Conservation (phyloP, 805 yeast genomes). For the Lachancea sp. region DNA sequence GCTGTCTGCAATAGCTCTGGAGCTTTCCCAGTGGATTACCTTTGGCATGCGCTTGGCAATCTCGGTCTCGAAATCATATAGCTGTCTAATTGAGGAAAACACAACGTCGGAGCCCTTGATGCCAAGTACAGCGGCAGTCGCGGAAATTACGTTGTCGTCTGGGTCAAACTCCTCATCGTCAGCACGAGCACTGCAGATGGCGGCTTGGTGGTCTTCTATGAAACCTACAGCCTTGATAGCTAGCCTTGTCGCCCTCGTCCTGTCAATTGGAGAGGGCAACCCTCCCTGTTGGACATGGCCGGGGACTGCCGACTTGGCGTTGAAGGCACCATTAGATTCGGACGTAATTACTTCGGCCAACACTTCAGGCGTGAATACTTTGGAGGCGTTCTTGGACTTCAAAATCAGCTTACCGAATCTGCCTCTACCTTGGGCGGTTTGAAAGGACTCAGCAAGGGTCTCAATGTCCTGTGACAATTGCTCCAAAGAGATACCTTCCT, state of each 20-base stretch:
- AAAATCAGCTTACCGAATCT: conserved; percentile 65
- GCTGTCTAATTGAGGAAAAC: conserved; percentile 64
- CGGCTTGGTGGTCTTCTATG: conserved; percentile 42
- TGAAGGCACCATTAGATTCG: conserved; percentile 60
- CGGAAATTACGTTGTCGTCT: conserved; percentile 33
- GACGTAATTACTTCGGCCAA: conserved; percentile 63
- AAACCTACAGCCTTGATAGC: conserved; percentile 65
- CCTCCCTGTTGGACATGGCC: conserved; percentile 88
- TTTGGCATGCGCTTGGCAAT: conserved; percentile 79
- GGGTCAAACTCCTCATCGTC: conserved; percentile 27
- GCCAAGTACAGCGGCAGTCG: conserved; percentile 79
- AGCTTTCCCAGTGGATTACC: conserved; percentile 71
- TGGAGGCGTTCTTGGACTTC: conserved; percentile 63
- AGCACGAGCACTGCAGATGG: conserved; percentile 27
- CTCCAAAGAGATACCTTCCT: conserved; percentile 53
- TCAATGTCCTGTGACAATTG: conserved; percentile 61
- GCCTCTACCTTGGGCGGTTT: conserved; percentile 55
- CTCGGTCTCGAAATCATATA: conserved; percentile 86
- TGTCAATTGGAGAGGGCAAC: conserved; percentile 68
- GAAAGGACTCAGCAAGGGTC: conserved; percentile 52
- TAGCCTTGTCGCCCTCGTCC: conserved; percentile 67
- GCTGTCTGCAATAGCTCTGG: conserved; percentile 75
- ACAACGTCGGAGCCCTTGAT: conserved; percentile 68
- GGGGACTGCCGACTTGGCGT: conserved; percentile 73
- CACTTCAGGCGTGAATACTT: conserved; percentile 59